Base-by-base conservation (phyloP, 257 asterid species). In the Parsonsia alboflavescens region DNA sequence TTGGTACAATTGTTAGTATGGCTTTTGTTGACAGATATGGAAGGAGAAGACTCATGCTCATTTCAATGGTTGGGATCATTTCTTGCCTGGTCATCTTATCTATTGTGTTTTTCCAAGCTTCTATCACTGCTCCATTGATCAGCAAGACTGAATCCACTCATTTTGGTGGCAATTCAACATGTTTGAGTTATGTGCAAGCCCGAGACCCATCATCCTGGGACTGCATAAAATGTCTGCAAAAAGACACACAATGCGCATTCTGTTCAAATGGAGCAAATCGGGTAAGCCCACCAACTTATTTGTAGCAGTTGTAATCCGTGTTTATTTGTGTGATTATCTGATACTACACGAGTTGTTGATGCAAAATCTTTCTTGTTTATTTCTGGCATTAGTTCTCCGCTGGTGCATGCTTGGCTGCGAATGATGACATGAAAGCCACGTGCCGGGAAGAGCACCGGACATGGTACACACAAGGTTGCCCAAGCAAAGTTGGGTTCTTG, bases 401-500 rank as follows among this genome's bases (percentile, higher is more conserved):
- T 1, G 91, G 93, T 30, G 90, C 91, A 19, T 89, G 94, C 45
- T 45, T 89, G 58, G 82, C 80, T 0, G 24, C 45, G 52, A 71
- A 71, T 6, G 85, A 85, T 63, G 78, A 26, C 7, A 44, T 83
- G 10, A 82, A 73, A 78, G 77, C 80, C 0, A 59, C 70, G 11
- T 87, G 92, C 73, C 49, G 76, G 4, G 78, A 72, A 33, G 87
- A 84, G 70, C 76, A 68, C 0, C 61, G 88, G 13, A 82, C 80
- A 6, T 86, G 91, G 91, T 87, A 89, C 82, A 80, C 88, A n/a
- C 48, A 79, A 72, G 91, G 95, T 1, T 89, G 92, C 77, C 96
- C 92, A 4, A 89, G 88, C 78, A 84, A 72, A 56, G 44, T 86
- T 0, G 96, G 96, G 59, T 78, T 86, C 79, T 62, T 86, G 73